These are phyloP conservation scores for Trichoderma arundinaceum DNA, from an alignment of 2,329 filamentous ascomycete species.

Conservation along the genomic window DNA sequence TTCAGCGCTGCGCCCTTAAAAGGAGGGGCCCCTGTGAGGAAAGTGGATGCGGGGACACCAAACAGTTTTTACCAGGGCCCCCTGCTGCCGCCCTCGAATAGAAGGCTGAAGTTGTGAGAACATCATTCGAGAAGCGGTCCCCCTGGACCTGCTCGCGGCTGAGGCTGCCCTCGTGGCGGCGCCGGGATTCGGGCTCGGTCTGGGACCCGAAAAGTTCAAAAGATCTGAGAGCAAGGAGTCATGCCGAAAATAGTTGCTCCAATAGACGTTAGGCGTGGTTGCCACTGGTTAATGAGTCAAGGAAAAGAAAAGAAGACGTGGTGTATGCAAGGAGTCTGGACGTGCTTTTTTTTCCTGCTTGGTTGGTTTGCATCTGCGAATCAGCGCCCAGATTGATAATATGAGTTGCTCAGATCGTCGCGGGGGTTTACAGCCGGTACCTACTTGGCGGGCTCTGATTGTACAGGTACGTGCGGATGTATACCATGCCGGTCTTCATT, in stretches of 20 bases:
- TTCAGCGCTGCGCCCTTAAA: neutral
- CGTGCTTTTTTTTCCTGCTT: no score
- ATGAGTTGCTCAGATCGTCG: no score
- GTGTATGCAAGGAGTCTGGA: no score
- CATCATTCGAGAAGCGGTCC: slow-evolving; percentile 15
- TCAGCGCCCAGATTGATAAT: no score
- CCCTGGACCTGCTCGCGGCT: neutral
- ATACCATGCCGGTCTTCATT: no score
- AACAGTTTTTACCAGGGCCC: neutral
- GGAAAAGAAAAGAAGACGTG: neutral
- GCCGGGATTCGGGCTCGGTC: slow-evolving; percentile 24
- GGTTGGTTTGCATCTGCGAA: no score
- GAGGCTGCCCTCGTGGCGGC: slow-evolving; percentile 5
- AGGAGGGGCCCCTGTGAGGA: neutral
- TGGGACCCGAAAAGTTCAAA: slow-evolving; percentile 7
- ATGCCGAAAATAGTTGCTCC: neutral
- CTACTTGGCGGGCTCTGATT: no score
- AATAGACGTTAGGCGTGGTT: neutral
- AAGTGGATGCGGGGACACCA: neutral
- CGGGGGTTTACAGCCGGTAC: no score
- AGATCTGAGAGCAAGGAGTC: slow-evolving; percentile 20
- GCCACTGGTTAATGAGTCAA: slow-evolving; percentile 18
- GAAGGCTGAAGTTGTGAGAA: neutral
- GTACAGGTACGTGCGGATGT: no score
- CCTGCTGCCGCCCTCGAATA: neutral